A percentile compares a stretch with the other conserved stretches of the same genome.
These are phyloP conservation scores for Prunus mume DNA, from an alignment of 306 rosid genomes.

Conservation along the genomic window DNA sequence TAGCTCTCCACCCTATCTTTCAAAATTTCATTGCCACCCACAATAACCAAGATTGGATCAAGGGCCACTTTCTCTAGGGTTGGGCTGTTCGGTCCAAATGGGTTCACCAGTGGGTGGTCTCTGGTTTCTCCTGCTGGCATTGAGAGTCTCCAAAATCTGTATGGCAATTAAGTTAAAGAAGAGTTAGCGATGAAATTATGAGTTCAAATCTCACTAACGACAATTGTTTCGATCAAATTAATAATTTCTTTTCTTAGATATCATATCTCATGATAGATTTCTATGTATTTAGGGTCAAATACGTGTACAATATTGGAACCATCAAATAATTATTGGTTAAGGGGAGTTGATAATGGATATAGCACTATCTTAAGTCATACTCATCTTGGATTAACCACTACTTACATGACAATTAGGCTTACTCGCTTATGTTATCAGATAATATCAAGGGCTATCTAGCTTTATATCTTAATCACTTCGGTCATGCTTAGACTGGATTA, in stretches of 20 bases:
- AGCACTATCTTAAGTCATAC: slow-evolving; percentile 8
- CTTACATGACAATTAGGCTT: not conserved
- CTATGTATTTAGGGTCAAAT: not conserved
- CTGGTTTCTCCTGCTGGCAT: slow-evolving; percentile 64
- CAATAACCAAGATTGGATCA: slow-evolving; percentile 64
- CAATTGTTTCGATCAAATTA: too few species aligned
- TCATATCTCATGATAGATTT: too few species aligned
- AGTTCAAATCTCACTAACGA: too few species aligned
- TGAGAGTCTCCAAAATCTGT: slow-evolving; percentile 94
- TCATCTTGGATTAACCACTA: slow-evolving; percentile 7
- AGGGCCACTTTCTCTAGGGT: slow-evolving; percentile 42
- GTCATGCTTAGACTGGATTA: not conserved
- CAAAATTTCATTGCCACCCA: slow-evolving; percentile 70
- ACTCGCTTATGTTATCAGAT: not conserved
- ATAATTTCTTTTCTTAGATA: too few species aligned
- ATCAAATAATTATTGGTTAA: not conserved
- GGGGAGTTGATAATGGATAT: not conserved
- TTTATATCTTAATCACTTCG: not conserved
- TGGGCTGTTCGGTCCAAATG: slow-evolving; percentile 58
- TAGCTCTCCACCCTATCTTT: slow-evolving; percentile 73
- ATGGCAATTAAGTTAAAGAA: not conserved
- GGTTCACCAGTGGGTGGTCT: slow-evolving; percentile 84
- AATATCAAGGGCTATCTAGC: not conserved
- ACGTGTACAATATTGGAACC: not conserved
- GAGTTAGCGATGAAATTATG: too few species aligned